Conservation (phyloP, 805 yeast species). For the Sugiyamaella valdiviana region DNA sequence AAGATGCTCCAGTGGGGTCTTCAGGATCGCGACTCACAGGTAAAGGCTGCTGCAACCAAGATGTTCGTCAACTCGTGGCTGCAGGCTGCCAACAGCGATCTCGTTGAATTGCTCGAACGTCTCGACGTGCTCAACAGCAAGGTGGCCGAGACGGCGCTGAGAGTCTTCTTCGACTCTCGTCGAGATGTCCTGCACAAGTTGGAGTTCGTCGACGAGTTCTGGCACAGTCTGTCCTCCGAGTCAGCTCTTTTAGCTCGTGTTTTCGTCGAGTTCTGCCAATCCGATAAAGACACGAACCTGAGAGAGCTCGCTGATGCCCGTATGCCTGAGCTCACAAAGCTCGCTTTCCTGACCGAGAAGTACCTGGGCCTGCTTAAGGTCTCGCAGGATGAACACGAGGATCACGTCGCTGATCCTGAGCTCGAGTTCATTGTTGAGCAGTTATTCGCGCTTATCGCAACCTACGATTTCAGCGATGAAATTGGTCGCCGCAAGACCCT, state of each 20-base stretch:
- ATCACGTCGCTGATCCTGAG: constrained; percentile 42
- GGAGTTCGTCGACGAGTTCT: constrained; percentile 55
- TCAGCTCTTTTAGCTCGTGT: constrained; percentile 65
- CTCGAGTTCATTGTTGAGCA: constrained; percentile 72
- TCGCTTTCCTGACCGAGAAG: constrained; percentile 52
- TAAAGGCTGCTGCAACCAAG: constrained; percentile 61
- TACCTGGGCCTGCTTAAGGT: constrained; percentile 39
- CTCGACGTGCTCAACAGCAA: constrained; percentile 63
- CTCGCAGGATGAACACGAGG: constrained; percentile 9
- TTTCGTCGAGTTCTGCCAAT: constrained; percentile 54
- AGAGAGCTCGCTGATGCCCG: constrained; percentile 54
- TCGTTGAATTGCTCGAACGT: constrained; percentile 63
- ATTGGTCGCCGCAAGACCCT: constrained; percentile 78
- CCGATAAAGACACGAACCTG: constrained; percentile 38
- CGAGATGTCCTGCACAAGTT: constrained; percentile 58
- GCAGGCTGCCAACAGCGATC: constrained; percentile 57
- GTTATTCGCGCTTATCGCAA: constrained; percentile 55
- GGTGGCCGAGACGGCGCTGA: constrained; percentile 62
- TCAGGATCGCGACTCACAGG: constrained; percentile 73
- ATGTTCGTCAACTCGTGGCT: constrained; percentile 74
- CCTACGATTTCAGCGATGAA: constrained; percentile 84
- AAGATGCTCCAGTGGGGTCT: constrained; percentile 76
- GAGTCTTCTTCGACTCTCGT: constrained; percentile 53
- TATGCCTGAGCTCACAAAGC: constrained; percentile 72
- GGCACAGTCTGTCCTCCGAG: constrained; percentile 69